These are phyloP conservation scores for Peronospora belbahrii DNA, from an alignment of 352 stramenopile species.

Conservation along the genomic window DNA sequence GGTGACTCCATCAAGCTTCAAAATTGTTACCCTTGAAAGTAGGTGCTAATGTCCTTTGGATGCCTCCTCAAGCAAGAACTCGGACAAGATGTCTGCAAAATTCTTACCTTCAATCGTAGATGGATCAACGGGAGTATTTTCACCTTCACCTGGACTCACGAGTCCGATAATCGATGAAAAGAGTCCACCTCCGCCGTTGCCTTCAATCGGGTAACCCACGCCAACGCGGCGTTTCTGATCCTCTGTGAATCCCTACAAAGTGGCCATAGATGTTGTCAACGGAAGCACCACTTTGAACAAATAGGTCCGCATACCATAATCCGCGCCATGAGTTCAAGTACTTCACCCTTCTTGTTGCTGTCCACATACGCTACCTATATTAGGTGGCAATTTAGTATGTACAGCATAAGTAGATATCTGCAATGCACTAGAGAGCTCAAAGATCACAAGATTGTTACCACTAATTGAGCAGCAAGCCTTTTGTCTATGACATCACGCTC, in stretches of 20 bases:
- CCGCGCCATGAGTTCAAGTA: slow-evolving; percentile 59
- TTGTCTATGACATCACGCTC: slow-evolving; percentile 63
- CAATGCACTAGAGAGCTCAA: not conserved
- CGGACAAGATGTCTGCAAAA: slow-evolving; percentile 63
- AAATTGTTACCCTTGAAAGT: too few species aligned
- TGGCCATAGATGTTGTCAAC: not conserved
- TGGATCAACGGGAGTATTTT: slow-evolving; percentile 5
- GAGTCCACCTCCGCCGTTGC: slow-evolving; percentile 53
- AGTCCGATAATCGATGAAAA: slow-evolving; percentile 63
- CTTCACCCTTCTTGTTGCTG: slow-evolving; percentile 60
- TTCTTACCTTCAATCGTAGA: slow-evolving; percentile 50
- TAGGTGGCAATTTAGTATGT: not conserved
- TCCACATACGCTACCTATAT: slow-evolving; percentile 61
- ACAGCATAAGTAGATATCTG: not conserved
- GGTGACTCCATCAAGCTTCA: too few species aligned
- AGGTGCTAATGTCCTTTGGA: slow-evolving; percentile 14
- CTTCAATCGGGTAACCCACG: slow-evolving; percentile 39
- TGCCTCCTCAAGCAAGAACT: slow-evolving; percentile 61
- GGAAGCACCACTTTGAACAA: not conserved
- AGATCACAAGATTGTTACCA: slow-evolving; percentile 23
- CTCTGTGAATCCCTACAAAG: slow-evolving; percentile 44
- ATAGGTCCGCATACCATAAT: slow-evolving; percentile 45
- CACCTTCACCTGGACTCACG: slow-evolving; percentile 23
- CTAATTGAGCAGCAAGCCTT: slow-evolving; percentile 56
- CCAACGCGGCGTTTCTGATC: slow-evolving; percentile 63